These are phyloP conservation scores for Candida maesae DNA, from an alignment of 805 yeast genomes.

Conservation along the genomic window DNA sequence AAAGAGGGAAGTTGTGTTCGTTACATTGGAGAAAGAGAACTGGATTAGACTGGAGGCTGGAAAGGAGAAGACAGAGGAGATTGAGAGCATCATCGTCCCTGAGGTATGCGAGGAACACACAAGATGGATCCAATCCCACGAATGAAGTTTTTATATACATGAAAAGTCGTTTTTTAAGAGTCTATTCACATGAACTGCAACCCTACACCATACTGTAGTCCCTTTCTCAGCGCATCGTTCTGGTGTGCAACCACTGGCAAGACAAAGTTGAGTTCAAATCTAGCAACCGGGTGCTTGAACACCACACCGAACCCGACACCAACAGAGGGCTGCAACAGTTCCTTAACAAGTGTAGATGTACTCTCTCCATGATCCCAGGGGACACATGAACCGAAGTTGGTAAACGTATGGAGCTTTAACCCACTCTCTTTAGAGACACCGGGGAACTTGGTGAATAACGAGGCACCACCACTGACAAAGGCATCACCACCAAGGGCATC, in stretches of 20 bases:
- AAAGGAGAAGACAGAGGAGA: slow-evolving; percentile 44
- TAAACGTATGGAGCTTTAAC: slow-evolving; percentile 58
- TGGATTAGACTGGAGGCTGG: slow-evolving; percentile 54
- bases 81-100: slow-evolving; percentile 81
- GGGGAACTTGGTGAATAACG: slow-evolving; percentile 62
- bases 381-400: slow-evolving; percentile 61
- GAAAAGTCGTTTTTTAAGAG: no score
- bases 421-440: slow-evolving; percentile 43
- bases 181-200: slow-evolving; percentile 47
- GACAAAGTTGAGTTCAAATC: slow-evolving; percentile 63
- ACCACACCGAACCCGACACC: slow-evolving; percentile 58
- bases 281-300: slow-evolving; percentile 60
- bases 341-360: slow-evolving; percentile 22
- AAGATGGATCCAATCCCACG: slow-evolving; percentile 47
- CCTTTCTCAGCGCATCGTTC: slow-evolving; percentile 53
- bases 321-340: slow-evolving; percentile 42
- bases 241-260: slow-evolving; percentile 53
- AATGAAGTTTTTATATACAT: no score
- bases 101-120: slow-evolving; percentile 62
- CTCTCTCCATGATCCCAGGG: slow-evolving; percentile 32
- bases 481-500: slow-evolving; percentile 68
- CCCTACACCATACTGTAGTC: slow-evolving; percentile 66
- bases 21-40: slow-evolving; percentile 39
- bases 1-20: slow-evolving; percentile 84
- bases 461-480: slow-evolving; percentile 51